Evolutionary conservation across 345 rosid genomes (phyloP).

Genomic region (Durio zibethinus): DNA sequence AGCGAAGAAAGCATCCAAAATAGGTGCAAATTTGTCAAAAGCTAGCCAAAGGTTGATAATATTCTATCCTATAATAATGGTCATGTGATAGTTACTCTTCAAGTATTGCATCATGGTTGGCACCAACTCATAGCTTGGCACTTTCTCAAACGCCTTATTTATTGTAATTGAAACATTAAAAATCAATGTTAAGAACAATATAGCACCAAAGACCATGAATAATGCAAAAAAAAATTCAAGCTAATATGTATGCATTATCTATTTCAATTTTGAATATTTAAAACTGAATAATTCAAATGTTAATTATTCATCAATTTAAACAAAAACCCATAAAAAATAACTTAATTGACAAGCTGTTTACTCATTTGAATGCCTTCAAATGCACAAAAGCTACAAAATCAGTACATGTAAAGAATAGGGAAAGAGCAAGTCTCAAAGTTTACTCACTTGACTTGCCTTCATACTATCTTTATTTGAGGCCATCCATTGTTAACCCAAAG

Average conservation of each 20-base stretch:
- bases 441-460: conserved; percentile 22
- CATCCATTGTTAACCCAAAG: conserved; percentile 62
- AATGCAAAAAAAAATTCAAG: not conserved
- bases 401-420: no score
- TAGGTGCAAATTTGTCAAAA: conserved; percentile 48
- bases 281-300: not conserved
- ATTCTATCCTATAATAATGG: conserved; percentile 46
- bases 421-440: conserved; percentile 31
- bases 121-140: conserved; percentile 61
- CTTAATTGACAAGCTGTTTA: not conserved
- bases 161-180: conserved; percentile 33
- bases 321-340: not conserved
- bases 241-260: not conserved
- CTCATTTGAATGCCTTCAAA: not conserved
- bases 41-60: conserved; percentile 57
- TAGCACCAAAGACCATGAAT: not conserved
- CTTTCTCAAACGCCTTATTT: conserved; percentile 70
- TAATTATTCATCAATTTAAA: not conserved
- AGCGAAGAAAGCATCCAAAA: conserved; percentile 59
- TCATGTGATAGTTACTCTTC: conserved; percentile 40
- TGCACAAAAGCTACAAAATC: not conserved
- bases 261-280: not conserved
- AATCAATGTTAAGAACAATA: not conserved
- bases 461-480: conserved; percentile 22
- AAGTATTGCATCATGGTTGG: conserved; percentile 62